Percentiles rank a stretch among this genome's conserved stretches.
Conservation (phyloP, 768 basidiomycete species). For the Rhizopogon sp. region DNA sequence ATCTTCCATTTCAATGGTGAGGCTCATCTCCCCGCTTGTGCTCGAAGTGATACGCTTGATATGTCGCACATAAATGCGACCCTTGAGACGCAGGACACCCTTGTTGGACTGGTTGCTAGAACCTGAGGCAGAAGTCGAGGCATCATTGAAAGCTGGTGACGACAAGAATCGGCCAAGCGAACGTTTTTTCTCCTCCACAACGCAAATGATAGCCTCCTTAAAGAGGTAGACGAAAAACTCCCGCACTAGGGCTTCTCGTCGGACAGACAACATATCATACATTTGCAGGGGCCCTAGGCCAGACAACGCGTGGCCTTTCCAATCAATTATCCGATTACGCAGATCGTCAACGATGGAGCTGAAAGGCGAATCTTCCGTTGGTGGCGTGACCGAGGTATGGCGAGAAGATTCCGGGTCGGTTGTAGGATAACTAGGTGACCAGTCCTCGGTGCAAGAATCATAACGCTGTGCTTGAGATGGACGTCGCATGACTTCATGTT, state of each 20-base stretch:
- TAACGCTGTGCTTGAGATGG: constrained; percentile 7
- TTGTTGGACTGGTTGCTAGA: constrained; percentile 32
- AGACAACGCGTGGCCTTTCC: constrained; percentile 91
- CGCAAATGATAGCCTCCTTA: constrained; percentile 96
- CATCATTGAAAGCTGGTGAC: constrained; percentile 52
- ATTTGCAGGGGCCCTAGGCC: constrained; percentile 86
- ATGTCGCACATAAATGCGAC: constrained; percentile 92
- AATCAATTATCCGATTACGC: constrained; percentile 85
- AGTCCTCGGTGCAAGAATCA: constrained; percentile 15
- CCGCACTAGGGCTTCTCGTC: constrained; percentile 83
- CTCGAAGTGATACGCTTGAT: constrained; percentile 86
- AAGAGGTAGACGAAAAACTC: constrained; percentile 98
- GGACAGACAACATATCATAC: constrained; percentile 87
- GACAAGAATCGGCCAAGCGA: constrained; percentile 72
- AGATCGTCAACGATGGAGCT: constrained; percentile 84
- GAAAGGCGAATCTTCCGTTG: constrained; percentile 74
- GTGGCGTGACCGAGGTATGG: constrained; percentile 14
- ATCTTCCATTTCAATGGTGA: constrained; percentile 98
- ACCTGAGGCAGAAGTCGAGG: constrained; percentile 35
- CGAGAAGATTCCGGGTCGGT: constrained; percentile 28
- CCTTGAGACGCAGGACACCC: constrained; percentile 86
- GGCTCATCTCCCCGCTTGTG: constrained; percentile 79
- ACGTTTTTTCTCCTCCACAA: constrained; percentile 93
- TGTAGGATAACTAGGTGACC: constrained; percentile 22
- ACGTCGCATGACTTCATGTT: not conserved